A percentile compares a stretch with the other conserved stretches of the same genome.
phyloP scores from a whole-genome alignment of 371 early-diverging fungal genomes.

The Smittium mucronatum region DNA sequence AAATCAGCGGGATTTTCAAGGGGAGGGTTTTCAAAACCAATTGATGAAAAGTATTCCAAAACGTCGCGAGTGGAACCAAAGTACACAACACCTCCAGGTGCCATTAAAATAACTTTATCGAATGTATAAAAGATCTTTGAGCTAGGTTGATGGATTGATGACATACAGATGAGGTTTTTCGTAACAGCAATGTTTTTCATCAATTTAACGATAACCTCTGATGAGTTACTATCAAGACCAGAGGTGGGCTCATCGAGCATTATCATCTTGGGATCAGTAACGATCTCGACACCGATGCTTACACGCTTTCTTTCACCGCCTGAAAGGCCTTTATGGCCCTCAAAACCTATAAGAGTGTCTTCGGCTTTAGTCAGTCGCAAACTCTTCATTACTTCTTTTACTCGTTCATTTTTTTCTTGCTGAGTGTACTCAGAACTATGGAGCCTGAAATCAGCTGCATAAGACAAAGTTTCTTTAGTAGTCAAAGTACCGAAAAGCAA shows the following conservation, averaged over 20 bases:
- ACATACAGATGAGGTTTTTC: constrained; percentile 48
- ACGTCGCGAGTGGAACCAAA: constrained; percentile 39
- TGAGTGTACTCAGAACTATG: constrained; percentile 36
- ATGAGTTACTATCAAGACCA: constrained; percentile 63
- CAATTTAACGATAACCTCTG: constrained; percentile 48
- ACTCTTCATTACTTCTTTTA: constrained; percentile 37
- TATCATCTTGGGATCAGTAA: constrained; percentile 43
- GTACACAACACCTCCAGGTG: constrained; percentile 52
- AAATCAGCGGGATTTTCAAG: constrained; percentile 47
- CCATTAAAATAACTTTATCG: constrained; percentile 53
- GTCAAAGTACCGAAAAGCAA: constrained; percentile 32
- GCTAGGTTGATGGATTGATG: constrained; percentile 64
- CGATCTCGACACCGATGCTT: constrained; percentile 71
- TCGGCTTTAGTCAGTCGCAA: constrained; percentile 48
- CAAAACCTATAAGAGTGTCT: constrained; percentile 51
- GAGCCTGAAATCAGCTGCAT: constrained; percentile 56
- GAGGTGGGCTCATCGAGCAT: constrained; percentile 60
- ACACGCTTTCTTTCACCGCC: constrained; percentile 86
- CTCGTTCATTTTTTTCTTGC: constrained; percentile 42
- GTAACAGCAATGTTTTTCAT: constrained; percentile 41
- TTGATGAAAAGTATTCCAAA: constrained; percentile 35
- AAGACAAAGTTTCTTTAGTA: constrained; percentile 38
- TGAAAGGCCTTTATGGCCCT: constrained; percentile 50
- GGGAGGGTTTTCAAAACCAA: constrained; percentile 41
- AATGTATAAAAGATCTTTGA: constrained; percentile 46